A percentile compares a stretch with the other conserved stretches of the same genome.
Evolutionary conservation across 73 alveolate species (phyloP).

Genomic region (Stentor roeselii): DNA sequence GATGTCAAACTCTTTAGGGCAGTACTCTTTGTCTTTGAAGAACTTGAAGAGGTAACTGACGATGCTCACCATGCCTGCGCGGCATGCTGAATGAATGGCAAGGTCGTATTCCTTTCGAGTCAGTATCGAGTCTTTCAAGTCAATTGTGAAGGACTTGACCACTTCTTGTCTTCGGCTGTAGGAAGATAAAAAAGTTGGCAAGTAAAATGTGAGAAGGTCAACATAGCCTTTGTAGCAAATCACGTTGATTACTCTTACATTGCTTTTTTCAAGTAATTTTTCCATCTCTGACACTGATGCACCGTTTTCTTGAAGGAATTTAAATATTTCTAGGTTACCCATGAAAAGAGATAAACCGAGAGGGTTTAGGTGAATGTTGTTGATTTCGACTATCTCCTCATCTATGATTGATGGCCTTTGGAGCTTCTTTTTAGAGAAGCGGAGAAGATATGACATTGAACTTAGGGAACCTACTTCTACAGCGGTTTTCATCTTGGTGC

Average conservation of each 20-base stretch:
- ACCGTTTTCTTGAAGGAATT: neutral
- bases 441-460: too few relatives aligned
- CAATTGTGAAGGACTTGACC: neutral
- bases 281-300: neutral
- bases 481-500: too few relatives aligned
- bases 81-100: slow-evolving; percentile 1
- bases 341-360: neutral
- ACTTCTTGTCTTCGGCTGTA: neutral
- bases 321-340: neutral
- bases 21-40: neutral
- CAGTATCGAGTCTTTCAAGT: neutral
- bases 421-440: too few relatives aligned
- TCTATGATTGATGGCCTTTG: too few relatives aligned
- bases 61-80: neutral
- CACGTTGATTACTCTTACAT: neutral
- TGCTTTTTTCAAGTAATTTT: neutral
- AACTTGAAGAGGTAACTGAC: neutral
- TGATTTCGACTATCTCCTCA: too few relatives aligned
- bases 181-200: neutral
- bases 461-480: too few relatives aligned
- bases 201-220: neutral
- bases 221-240: slow-evolving; percentile 17
- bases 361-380: too few relatives aligned
- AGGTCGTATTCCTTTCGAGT: neutral
- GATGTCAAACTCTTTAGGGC: slow-evolving; percentile 11